Conservation (phyloP, 2,329 filamentous ascomycete species). For the Ustulina deusta region DNA sequence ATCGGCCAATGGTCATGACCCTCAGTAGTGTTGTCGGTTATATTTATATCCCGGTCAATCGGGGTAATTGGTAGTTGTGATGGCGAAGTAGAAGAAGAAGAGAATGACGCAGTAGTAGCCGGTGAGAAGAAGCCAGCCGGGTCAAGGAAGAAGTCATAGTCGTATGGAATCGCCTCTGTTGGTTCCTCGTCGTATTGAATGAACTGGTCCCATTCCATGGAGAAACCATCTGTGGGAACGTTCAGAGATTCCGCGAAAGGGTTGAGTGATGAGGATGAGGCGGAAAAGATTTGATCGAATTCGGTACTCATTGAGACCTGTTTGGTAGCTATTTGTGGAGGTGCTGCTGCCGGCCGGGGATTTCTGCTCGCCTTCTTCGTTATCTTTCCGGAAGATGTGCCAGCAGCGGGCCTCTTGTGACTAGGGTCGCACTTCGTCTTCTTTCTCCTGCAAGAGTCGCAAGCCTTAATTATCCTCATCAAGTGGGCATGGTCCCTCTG, state of each 20-base stretch:
- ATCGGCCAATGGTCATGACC: conserved; percentile 40
- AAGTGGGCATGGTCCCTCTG: conserved; percentile 75
- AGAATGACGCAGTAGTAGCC: conserved; percentile 41
- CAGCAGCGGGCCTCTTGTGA: conserved; percentile 63
- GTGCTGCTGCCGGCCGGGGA: conserved; percentile 41
- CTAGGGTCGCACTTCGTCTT: conserved; percentile 73
- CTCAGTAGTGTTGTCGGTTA: conserved; percentile 25
- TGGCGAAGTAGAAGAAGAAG: conserved; percentile 50
- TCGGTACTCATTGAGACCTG: conserved; percentile 29
- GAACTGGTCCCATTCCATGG: conserved; percentile 61
- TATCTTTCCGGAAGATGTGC: conserved; percentile 52
- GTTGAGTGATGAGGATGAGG: conserved; percentile 40
- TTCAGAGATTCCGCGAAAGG: conserved; percentile 40
- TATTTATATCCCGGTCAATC: conserved; percentile 37
- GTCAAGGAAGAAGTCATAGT: conserved; percentile 62
- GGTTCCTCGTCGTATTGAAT: conserved; percentile 58
- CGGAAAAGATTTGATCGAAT: conserved; percentile 39
- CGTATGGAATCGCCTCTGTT: conserved; percentile 49
- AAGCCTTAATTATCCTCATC: conserved; percentile 77
- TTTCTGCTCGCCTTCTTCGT: conserved; percentile 55
- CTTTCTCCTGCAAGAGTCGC: conserved; percentile 70
- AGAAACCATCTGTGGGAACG: conserved; percentile 34
- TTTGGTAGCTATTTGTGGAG: conserved; percentile 38
- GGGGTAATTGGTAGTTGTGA: conserved; percentile 51
- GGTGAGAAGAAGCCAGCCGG: conserved; percentile 59